phyloP scores from a whole-genome alignment of 352 stramenopile species.

The Pythium dissimile region DNA sequence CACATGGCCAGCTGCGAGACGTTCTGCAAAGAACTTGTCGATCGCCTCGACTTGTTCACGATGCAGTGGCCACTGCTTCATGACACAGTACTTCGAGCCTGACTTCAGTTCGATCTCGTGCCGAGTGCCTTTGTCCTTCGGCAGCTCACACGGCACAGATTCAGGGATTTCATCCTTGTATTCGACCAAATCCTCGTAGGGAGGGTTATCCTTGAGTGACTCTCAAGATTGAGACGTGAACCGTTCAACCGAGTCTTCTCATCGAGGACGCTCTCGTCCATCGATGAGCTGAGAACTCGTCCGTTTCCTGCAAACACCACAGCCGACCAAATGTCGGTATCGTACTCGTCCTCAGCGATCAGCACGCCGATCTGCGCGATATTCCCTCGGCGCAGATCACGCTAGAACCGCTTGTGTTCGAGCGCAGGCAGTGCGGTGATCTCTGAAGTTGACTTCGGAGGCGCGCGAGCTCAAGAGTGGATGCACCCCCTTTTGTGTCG shows the following conservation, averaged over 20 bases:
- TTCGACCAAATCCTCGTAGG: slow-evolving; percentile 1
- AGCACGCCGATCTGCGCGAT: slow-evolving; percentile 7
- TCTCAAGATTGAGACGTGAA: slow-evolving; percentile 6
- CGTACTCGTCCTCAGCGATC: slow-evolving; percentile 1
- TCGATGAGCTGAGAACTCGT: slow-evolving; percentile 5
- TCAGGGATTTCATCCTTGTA: slow-evolving; percentile 9
- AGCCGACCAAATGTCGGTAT: slow-evolving; percentile 8
- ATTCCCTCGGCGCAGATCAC: neutral
- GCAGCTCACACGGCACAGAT: slow-evolving; percentile 3
- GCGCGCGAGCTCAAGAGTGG: slow-evolving; percentile 2
- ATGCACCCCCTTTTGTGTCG: neutral
- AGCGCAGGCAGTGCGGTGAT: slow-evolving; percentile 9
- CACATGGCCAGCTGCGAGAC: slow-evolving; percentile 12
- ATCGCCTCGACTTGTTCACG: slow-evolving; percentile 1
- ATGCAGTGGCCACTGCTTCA: neutral
- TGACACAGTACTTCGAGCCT: neutral
- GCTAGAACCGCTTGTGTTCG: slow-evolving; percentile 3
- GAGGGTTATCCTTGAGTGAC: neutral
- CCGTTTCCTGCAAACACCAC: slow-evolving; percentile 6
- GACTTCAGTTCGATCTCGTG: neutral
- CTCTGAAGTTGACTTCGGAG: slow-evolving; percentile 9
- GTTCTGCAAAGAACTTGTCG: slow-evolving; percentile 18
- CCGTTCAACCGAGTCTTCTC: slow-evolving; percentile 3
- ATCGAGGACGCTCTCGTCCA: slow-evolving; percentile 3
- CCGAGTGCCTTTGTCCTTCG: neutral